Base-by-base conservation (phyloP, 2,329 filamentous ascomycete species). In the Venturia pyrina region DNA sequence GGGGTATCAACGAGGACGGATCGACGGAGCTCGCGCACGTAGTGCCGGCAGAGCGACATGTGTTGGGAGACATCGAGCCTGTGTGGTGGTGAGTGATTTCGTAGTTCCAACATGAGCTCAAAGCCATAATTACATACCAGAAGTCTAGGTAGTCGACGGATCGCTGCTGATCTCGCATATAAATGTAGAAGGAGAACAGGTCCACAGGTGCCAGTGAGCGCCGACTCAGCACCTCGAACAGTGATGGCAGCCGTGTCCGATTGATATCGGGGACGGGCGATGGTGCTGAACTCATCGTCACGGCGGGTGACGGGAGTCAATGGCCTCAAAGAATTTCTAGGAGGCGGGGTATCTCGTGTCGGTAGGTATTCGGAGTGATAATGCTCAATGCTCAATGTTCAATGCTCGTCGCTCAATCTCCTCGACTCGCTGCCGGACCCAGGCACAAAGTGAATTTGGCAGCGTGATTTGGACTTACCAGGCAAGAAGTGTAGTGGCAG, bases 1-100 rank as follows among this genome's bases (percentile, higher is more conserved):
- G 95, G 95, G 0, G 95, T 99, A 56, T 91, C 90, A 67, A 98
- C 86, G 62, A 99, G 86, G 68, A 98, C 92, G 32, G 93, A 98
- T 69, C 95, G 85, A 70, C 95, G 90, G 65, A 99, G 84, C 78
- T 97, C 93, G 73, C 95, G 91, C 24, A 99, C 95, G 79, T 97
- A 99, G 77, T 98, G 92, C 62, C 96, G 89, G 76, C 91, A 99
- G 66, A 99, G 84, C 28, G 93, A 96, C 89, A 98, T 97, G 79
- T 99, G 95, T 75, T 99, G 95, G 19, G 95, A 93, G 67, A 99
- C 95, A 87, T 99, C 95, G 72, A 99, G 91, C 95, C 93, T 98
- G 72, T 50, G 64, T 15, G 21, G 34, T 24, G 41, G 32, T 46
- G 6, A 63, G 37, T 37, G 13, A 19, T 61, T 48, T 67, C 5